Evolutionary conservation across 1,284 basidiomycete species (phyloP), one percentile per base, ranked within the genome.

Genomic region (Puccinia novopanici): DNA sequence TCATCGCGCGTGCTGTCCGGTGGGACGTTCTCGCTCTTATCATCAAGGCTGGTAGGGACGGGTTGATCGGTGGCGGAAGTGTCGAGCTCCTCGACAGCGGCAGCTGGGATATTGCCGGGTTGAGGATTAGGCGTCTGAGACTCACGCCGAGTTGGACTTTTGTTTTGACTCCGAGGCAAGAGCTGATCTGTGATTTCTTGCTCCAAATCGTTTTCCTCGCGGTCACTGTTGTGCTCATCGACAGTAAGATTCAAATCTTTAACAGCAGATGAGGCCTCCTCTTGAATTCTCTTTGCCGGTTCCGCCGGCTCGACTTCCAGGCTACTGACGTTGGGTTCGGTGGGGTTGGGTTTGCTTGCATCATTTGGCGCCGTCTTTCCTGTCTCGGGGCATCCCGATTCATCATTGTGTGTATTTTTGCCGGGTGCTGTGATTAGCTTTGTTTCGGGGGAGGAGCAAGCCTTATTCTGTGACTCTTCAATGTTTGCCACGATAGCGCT

Each of bases 191-290:
- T 79, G 17, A 79, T 57, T 40, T 79, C 67, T 54, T 72, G 37
- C n/a, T 67, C 52, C 30, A 54, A n/a, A 42, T 34, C 63, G 42
- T 30, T 59, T 10, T 71, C 76, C 40, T 72, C 67, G 10, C 45
- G 52, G 22, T 80, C 78, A 55, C 70, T 72, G 17, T n/a, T 61
- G 40, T 52, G 22, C 50, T 80, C 78, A 42, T 80, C 78, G 15
- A 73, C 24, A 0, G 55, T 54, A 10, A 80, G 27, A 67, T 80
- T 52, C 27, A 73, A 45, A 34, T 24, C 70, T 67, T 54, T 72
- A 30, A 73, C 70, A 13, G 70, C 59, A 40, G 78, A 63, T 10
- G 70, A 70, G 19, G 78, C 57, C 12, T 80, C 70, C 52, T 72
- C 42, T 17, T 73, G 30, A 40, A 65, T 24, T 42, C 73, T 73